These are phyloP conservation scores for Moricandia moricandioides DNA, from an alignment of 345 rosid species.

Conservation along the genomic window DNA sequence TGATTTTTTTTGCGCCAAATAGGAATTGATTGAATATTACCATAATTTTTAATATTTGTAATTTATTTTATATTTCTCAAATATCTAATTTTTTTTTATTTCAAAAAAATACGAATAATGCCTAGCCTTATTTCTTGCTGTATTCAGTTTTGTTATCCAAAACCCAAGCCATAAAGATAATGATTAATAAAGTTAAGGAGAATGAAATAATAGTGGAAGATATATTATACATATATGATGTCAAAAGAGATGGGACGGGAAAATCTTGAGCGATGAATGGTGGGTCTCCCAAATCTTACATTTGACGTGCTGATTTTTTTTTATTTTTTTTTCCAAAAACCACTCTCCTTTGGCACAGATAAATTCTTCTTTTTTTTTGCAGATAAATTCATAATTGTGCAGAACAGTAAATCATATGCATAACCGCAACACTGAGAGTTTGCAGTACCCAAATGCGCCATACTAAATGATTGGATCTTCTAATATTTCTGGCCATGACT, in stretches of 20 bases:
- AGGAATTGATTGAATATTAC: too few species aligned
- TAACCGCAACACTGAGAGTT: neutral
- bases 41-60: too few species aligned
- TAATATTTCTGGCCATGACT: too few species aligned
- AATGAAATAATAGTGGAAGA: slow-evolving; percentile 19
- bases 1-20: too few species aligned
- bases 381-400: neutral
- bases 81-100: too few species aligned
- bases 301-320: slow-evolving; percentile 24
- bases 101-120: too few species aligned
- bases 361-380: neutral
- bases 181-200: slow-evolving; percentile 11
- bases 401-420: neutral
- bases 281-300: slow-evolving; percentile 38
- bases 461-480: too few species aligned
- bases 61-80: too few species aligned
- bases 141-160: too few species aligned
- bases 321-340: neutral
- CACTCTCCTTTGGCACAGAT: neutral
- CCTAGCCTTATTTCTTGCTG: too few species aligned
- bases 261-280: slow-evolving; percentile 33
- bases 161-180: slow-evolving; percentile 12
- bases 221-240: neutral
- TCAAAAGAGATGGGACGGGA: slow-evolving; percentile 25
- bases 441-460: too few species aligned